Conservation (phyloP, 2,329 filamentous ascomycete genomes). For the Nemania bipapillata region DNA sequence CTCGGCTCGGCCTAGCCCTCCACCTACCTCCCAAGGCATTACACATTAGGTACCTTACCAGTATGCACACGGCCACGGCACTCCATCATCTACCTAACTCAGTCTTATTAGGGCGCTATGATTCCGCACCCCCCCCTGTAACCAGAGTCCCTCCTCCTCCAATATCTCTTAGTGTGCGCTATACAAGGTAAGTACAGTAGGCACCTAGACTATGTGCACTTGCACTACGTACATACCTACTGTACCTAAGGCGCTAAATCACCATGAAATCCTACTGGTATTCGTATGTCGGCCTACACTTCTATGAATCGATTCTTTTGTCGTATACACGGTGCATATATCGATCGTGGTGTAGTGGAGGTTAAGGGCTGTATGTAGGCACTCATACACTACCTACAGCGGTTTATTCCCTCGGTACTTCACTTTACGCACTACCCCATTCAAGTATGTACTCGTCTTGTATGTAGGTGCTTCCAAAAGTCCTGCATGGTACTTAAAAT, state of each 20-base stretch:
- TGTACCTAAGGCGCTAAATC: not conserved
- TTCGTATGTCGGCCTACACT: not conserved
- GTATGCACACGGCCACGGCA: constrained; percentile 16
- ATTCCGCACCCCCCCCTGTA: constrained; percentile 37
- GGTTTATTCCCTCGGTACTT: not conserved
- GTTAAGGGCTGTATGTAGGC: not conserved
- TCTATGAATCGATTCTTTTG: not conserved
- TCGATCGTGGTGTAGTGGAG: not conserved
- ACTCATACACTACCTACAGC: not conserved
- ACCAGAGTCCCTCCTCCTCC: not conserved
- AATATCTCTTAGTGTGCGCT: not conserved
- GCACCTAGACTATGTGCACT: not conserved
- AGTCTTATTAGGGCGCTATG: constrained; percentile 28
- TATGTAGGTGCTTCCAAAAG: constrained; percentile 24
- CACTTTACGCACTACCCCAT: constrained; percentile 1
- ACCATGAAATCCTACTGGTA: not conserved
- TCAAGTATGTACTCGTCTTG: not conserved
- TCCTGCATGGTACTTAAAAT: constrained; percentile 41
- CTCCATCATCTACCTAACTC: constrained; percentile 6
- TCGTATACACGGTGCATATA: not conserved
- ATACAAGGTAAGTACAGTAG: too few relatives aligned
- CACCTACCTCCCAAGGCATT: constrained; percentile 1
- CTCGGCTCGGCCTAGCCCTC: not conserved
- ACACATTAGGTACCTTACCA: too few relatives aligned
- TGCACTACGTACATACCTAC: not conserved